Evolutionary conservation across 2,329 filamentous ascomycete species (phyloP).

Genomic region (Penicillium sp.): DNA sequence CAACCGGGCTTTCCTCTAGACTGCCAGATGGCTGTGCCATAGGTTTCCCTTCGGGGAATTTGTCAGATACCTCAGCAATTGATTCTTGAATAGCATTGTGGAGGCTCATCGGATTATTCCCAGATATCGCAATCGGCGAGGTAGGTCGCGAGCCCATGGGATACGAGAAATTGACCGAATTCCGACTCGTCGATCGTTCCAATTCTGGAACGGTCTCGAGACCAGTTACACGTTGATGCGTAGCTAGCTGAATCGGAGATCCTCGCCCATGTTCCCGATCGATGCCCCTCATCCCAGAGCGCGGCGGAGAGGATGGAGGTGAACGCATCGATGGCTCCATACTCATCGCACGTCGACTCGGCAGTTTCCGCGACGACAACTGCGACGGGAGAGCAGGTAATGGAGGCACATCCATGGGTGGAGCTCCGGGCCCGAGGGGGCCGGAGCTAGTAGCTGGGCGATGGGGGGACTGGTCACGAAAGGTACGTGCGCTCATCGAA

Average conservation of each 20-base stretch:
- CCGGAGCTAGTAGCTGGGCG: slow-evolving; percentile 45
- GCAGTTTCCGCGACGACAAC: slow-evolving; percentile 31
- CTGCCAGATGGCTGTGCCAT: slow-evolving; percentile 22
- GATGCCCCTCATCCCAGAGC: slow-evolving; percentile 37
- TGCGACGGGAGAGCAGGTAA: slow-evolving; percentile 69
- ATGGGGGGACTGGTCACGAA: slow-evolving; percentile 69
- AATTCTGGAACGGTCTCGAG: slow-evolving; percentile 34
- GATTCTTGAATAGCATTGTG: slow-evolving; percentile 23
- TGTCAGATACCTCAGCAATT: slow-evolving; percentile 25
- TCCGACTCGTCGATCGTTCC: slow-evolving; percentile 41
- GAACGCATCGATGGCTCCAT: slow-evolving; percentile 50
- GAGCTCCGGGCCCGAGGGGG: slow-evolving; percentile 41
- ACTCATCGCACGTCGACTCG: slow-evolving; percentile 49
- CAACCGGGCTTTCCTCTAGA: slow-evolving; percentile 28
- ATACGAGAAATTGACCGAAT: slow-evolving; percentile 50
- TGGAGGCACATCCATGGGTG: slow-evolving; percentile 57
- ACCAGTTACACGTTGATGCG: slow-evolving; percentile 19
- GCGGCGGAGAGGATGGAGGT: slow-evolving; percentile 42
- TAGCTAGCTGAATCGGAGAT: slow-evolving; percentile 14
- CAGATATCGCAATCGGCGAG: slow-evolving; percentile 33
- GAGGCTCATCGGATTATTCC: slow-evolving; percentile 18
- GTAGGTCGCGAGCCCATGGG: slow-evolving; percentile 42
- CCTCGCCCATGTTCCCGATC: slow-evolving; percentile 30
- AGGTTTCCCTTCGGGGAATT: slow-evolving; percentile 25
- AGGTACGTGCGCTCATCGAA: slow-evolving; percentile 87